A percentile compares a stretch with the other conserved stretches of the same genome.
Evolutionary conservation across 2,329 filamentous ascomycete species (phyloP).

Genomic region (Alternaria arborescens): DNA sequence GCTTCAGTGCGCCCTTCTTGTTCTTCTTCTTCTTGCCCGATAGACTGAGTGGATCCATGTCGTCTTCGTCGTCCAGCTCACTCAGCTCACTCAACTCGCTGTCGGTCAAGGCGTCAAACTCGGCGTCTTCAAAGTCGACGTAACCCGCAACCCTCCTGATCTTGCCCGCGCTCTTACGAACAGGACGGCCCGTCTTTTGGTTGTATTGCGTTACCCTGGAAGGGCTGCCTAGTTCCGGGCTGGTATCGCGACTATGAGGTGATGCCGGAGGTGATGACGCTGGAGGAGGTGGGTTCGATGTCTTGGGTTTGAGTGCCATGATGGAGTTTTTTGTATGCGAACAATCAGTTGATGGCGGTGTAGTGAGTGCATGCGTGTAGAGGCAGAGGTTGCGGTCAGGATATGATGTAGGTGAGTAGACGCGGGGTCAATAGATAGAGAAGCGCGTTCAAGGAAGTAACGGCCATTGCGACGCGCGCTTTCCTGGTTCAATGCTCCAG

Average conservation of each 20-base stretch:
- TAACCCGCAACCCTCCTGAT: constrained; percentile 49
- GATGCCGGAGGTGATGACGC: background rate
- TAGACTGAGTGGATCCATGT: constrained; percentile 25
- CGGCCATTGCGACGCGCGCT: constrained; percentile 13
- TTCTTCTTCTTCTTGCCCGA: constrained; percentile 27
- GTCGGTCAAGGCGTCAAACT: constrained; percentile 35
- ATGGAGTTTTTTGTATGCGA: background rate
- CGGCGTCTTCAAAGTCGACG: constrained; percentile 51
- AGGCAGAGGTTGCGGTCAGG: constrained; percentile 12
- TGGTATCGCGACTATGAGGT: constrained; percentile 16
- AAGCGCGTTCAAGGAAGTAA: constrained; percentile 1
- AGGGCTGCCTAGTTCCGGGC: constrained; percentile 43
- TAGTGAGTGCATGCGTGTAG: background rate
- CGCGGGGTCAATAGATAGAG: background rate
- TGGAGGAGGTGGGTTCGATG: constrained; percentile 6
- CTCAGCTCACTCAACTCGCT: constrained; percentile 14
- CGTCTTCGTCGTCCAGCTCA: constrained; percentile 39
- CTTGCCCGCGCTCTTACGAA: constrained; percentile 53
- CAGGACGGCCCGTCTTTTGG: constrained; percentile 53
- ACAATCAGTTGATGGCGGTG: constrained; percentile 6
- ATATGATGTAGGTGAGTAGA: background rate
- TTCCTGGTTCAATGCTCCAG: constrained; percentile 1
- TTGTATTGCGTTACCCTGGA: constrained; percentile 47
- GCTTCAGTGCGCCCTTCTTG: constrained; percentile 46
- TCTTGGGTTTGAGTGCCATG: constrained; percentile 4